These are phyloP conservation scores for Myriosclerotinia duriaeana DNA, from an alignment of 2,329 filamentous ascomycete genomes.

Conservation along the genomic window DNA sequence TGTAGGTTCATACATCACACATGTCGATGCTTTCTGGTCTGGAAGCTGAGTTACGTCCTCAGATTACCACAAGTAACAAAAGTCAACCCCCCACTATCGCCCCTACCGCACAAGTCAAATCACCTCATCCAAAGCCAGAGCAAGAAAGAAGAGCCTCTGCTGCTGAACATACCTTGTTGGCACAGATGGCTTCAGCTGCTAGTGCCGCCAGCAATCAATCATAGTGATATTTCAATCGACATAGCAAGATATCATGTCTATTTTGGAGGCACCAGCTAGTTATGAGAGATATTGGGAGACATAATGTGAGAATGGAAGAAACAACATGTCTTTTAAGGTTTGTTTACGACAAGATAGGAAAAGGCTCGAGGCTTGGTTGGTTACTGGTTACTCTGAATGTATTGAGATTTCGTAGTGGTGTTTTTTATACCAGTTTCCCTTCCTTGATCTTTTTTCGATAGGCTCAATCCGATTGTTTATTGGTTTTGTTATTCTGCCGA, in stretches of 20 bases:
- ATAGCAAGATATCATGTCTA: not conserved
- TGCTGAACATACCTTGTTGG: slow-evolving; percentile 17
- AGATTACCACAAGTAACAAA: not conserved
- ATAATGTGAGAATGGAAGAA: not conserved
- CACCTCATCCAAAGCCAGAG: slow-evolving; percentile 9
- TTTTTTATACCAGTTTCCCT: not conserved
- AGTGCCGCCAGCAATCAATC: slow-evolving; percentile 24
- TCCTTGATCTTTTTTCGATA: not conserved
- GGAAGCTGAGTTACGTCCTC: slow-evolving; percentile 11
- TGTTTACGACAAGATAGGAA: not conserved
- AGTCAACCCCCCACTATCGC: not conserved
- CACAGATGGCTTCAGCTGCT: slow-evolving; percentile 34
- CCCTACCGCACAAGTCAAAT: slow-evolving; percentile 6
- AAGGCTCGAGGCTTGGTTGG: not conserved
- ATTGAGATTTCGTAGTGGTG: not conserved
- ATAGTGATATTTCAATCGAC: not conserved
- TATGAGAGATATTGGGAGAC: not conserved
- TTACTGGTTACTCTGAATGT: not conserved
- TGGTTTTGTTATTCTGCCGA: not conserved
- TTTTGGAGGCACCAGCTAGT: too few relatives aligned
- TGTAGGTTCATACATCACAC: slow-evolving; percentile 1
- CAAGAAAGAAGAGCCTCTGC: slow-evolving; percentile 11
- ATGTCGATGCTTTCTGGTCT: slow-evolving; percentile 18
- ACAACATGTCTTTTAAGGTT: not conserved
- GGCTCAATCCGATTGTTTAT: not conserved